Conservation (phyloP, 2,329 filamentous ascomycete genomes). For the Epichloe elymi region DNA sequence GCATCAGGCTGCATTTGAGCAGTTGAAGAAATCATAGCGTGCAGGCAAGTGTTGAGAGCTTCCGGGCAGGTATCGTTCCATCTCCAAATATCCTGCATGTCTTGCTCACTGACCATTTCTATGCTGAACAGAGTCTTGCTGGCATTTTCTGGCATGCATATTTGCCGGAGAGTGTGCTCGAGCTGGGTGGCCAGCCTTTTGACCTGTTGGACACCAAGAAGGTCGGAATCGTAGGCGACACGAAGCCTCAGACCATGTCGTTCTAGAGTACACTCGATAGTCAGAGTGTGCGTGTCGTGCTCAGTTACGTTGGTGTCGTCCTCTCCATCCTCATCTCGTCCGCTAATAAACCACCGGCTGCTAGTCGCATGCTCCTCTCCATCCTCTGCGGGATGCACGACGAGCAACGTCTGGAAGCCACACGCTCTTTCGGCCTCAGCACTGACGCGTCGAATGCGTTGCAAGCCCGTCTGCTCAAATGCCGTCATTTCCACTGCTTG, state of each 20-base stretch:
- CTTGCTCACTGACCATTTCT: not conserved
- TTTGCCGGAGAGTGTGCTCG: conserved; percentile 2
- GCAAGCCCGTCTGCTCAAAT: conserved; percentile 9
- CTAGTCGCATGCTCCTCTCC: not conserved
- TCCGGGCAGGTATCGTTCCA: conserved; percentile 2
- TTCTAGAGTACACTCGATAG: conserved; percentile 1
- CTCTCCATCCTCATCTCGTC: not conserved
- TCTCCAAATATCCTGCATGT: conserved; percentile 7
- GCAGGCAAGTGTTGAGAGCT: conserved; percentile 1
- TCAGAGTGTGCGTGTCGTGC: conserved; percentile 1
- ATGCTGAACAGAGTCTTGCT: not conserved
- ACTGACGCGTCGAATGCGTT: conserved; percentile 6
- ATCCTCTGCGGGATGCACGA: conserved; percentile 8
- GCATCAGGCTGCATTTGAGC: conserved; percentile 2
- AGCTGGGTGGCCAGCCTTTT: not conserved
- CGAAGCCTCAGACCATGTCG: not conserved
- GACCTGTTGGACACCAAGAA: not conserved
- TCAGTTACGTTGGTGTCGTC: conserved; percentile 4
- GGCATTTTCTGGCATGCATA: not conserved
- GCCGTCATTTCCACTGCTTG: conserved; percentile 7
- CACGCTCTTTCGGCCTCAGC: conserved; percentile 4
- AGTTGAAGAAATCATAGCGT: conserved; percentile 1
- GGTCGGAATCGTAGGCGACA: not conserved
- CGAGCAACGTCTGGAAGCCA: conserved; percentile 8
- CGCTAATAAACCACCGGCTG: not conserved